A percentile compares a stretch with the other conserved stretches of the same genome.
Conservation (phyloP, 164 flowering plant species). For the Vitis cinerea region DNA sequence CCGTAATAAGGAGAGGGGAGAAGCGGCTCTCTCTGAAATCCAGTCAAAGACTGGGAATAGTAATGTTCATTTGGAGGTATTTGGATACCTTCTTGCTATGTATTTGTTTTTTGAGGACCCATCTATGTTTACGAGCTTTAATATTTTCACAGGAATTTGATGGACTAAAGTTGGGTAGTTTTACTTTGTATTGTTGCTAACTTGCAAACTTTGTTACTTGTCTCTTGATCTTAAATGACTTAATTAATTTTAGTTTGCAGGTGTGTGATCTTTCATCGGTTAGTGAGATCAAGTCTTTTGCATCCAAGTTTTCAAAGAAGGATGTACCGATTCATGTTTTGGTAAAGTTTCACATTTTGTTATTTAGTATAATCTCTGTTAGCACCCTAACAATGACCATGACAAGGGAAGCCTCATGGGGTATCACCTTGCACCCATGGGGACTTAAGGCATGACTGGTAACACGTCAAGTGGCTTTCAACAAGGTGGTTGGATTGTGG, state of each 20-base stretch:
- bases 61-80: slow-evolving; percentile 86
- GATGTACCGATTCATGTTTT: slow-evolving; percentile 74
- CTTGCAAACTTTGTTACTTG: neutral
- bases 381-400: no score
- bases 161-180: no score
- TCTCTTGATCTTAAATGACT: slow-evolving; percentile 5
- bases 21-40: slow-evolving; percentile 79
- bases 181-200: neutral
- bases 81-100: neutral
- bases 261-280: slow-evolving; percentile 92
- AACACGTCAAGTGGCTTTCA: no score
- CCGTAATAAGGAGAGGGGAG: slow-evolving; percentile 90
- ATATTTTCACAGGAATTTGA: no score
- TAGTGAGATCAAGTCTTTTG: slow-evolving; percentile 77
- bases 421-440: no score
- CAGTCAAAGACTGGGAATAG: slow-evolving; percentile 69
- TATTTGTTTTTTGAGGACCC: neutral
- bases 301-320: slow-evolving; percentile 60
- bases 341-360: slow-evolving; percentile 37
- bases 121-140: neutral
- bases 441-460: no score
- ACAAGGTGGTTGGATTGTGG: no score
- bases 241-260: slow-evolving; percentile 41
- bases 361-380: neutral
- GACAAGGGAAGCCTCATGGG: no score